Evolutionary conservation across 176 grass and related monocot species (phyloP), one percentile per base, ranked within the genome.

Genomic region (Elymus sibiricus): DNA sequence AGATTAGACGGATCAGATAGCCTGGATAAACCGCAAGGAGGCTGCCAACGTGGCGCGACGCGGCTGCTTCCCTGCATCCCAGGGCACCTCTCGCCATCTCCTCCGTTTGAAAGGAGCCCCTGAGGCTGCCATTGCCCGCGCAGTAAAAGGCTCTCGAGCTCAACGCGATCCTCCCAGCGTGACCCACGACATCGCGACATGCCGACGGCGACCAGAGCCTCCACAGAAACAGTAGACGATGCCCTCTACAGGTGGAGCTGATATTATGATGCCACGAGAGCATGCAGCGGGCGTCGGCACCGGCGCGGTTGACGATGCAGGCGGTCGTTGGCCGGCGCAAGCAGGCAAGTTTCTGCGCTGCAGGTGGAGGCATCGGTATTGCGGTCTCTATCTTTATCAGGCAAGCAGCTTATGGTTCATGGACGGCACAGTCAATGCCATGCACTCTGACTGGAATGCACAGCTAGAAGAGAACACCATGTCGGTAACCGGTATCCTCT

Each of bases 51-150:
- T 79, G 9, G 61, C 43, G 60, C 31, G 66, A 87, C 74, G 84
- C 51, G 46, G 75, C 42, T 59, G 27, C 4, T 91, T 81, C 82
- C 90, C 90, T 88, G 82, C 70, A 25, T 9, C 39, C 40, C 70
- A 21, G 82, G 90, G 86, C 90, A 27, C 6, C 89, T 80, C 46
- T 51, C 67, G 10, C 89, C 21, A 27, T 85, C 78, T 49, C 49
- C 60, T 29, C 63, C 7, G 16, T 60, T 17, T 68, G 89, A 84
- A 75, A 90, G 80, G 1, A 49, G 32, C 68, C 8, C 75, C 22
- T 84, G 85, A 76, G 85, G 89, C 59, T 7, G 5, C 76, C 65
- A 11, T 76, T 39, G 17, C 15, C 35, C 19, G 17, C 0, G 60
- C 79, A 76, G 43, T 56, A 2, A 74, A 61, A 47, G 64, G 7